These are phyloP conservation scores for Gracilaria caudata DNA, from an alignment of 23 red algal genomes.

Conservation along the genomic window DNA sequence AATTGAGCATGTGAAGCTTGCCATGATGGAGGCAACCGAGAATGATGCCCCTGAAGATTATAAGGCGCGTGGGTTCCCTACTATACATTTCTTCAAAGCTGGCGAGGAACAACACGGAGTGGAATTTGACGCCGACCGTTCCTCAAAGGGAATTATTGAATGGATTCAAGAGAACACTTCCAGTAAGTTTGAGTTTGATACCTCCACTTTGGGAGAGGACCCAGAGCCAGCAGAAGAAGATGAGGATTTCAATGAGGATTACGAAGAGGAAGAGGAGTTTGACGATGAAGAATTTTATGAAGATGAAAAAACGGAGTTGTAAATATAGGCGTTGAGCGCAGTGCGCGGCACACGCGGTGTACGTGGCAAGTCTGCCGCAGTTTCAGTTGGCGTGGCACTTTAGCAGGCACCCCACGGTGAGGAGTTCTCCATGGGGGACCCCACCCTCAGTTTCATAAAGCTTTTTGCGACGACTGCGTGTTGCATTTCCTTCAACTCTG, in stretches of 20 bases:
- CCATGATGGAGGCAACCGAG: slow-evolving; percentile 93
- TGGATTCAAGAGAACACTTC: slow-evolving; percentile 85
- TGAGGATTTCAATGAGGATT: slow-evolving; percentile 52
- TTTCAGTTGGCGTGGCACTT: slow-evolving; percentile 3
- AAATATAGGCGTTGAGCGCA: not conserved
- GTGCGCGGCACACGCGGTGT: not conserved
- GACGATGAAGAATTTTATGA: not conserved
- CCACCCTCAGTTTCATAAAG: not conserved
- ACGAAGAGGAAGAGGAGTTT: slow-evolving; percentile 34
- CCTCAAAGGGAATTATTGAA: slow-evolving; percentile 68
- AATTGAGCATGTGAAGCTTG: slow-evolving; percentile 75
- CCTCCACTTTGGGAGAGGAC: slow-evolving; percentile 63
- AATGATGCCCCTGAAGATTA: slow-evolving; percentile 93
- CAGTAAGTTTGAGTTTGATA: slow-evolving; percentile 73
- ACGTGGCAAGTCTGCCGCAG: not conserved
- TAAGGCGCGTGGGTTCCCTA: slow-evolving; percentile 93
- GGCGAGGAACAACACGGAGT: slow-evolving; percentile 70
- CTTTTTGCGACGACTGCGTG: not conserved
- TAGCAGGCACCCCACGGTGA: too few species aligned
- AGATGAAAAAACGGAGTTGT: slow-evolving; percentile 32
- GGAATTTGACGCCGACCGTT: slow-evolving; percentile 77
- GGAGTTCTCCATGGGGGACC: too few species aligned
- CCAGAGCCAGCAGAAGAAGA: slow-evolving; percentile 60
- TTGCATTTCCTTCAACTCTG: not conserved
- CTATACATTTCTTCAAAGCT: slow-evolving; percentile 94